Conservation (phyloP, 2,329 filamentous ascomycete genomes). For the Phyllosticta citribraziliensis region DNA sequence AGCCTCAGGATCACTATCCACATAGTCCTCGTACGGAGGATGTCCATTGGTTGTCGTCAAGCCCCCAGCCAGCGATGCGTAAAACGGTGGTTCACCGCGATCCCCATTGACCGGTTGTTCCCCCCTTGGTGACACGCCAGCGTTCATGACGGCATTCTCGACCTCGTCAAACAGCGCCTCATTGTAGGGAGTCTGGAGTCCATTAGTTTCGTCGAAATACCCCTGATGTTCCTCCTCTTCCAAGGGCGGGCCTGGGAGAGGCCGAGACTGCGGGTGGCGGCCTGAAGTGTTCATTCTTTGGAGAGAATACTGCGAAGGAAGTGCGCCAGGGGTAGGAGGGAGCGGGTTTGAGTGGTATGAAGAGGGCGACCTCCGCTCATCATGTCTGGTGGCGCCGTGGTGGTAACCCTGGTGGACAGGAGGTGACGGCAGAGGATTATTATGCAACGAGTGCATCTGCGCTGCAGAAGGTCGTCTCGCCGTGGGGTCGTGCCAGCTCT, state of each 20-base stretch:
- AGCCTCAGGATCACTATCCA: slow-evolving; percentile 83
- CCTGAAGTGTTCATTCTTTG: slow-evolving; percentile 43
- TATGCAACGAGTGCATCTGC: slow-evolving; percentile 1
- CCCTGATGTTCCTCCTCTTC: slow-evolving; percentile 27
- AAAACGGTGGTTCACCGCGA: slow-evolving; percentile 14
- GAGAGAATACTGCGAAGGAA: slow-evolving; percentile 40
- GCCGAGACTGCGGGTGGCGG: slow-evolving; percentile 47
- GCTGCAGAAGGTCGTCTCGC: slow-evolving; percentile 6
- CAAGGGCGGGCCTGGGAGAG: slow-evolving; percentile 48
- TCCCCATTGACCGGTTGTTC: background rate
- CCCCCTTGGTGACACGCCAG: slow-evolving; percentile 11
- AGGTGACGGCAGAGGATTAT: slow-evolving; percentile 6
- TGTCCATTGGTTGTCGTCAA: slow-evolving; percentile 39
- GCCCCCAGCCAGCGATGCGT: slow-evolving; percentile 16
- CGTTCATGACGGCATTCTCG: slow-evolving; percentile 40
- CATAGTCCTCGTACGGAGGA: slow-evolving; percentile 31
- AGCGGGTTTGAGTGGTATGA: slow-evolving; percentile 22
- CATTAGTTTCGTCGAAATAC: slow-evolving; percentile 3
- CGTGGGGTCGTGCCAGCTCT: slow-evolving; percentile 17
- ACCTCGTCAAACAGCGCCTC: slow-evolving; percentile 51
- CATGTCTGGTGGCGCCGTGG: background rate
- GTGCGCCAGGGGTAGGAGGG: slow-evolving; percentile 41
- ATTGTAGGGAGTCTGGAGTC: background rate
- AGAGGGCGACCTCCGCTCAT: background rate
- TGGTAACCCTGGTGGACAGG: slow-evolving; percentile 1